Base-by-base conservation (phyloP, 192 early-diverging fungal species). In the Spinellus fusiger region DNA sequence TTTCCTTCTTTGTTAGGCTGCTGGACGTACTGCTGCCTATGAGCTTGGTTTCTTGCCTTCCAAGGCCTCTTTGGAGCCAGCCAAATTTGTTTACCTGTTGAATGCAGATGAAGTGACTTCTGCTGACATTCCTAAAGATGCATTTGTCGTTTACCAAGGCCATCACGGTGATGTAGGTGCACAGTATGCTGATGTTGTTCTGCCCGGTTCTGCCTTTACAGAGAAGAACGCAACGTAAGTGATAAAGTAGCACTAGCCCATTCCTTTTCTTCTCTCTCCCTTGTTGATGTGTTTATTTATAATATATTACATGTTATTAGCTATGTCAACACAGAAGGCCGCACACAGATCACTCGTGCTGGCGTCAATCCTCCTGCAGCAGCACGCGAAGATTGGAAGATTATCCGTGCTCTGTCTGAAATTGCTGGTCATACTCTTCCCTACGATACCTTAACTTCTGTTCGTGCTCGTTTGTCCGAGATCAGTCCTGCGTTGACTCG, bases 361-460 rank as follows among this genome's bases (percentile, higher is more conserved):
- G 92, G 95, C 10, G 95, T 98, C 20, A 82, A 85, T 38, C 87
- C 90, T 57, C 93, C 94, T 7, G 88, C 80, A 18, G 90, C 84
- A 32, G 90, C 96, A 8, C 93, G 96, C 54, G 95, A 97, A 62
- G 96, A 99, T 81, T 99, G 96, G 96, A 96, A 95, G 87, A 95
- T 99, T 56, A 80, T 99, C 47, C 92, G 96, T 40, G 96, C 96
- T 4, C 75, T 99, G 31, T 94, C 94, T 4, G 94, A 99, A 75
- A 78, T 93, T n/a, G 78, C 86, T 29, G 94, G 93, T 0, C 74
- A 84, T 15, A 73, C 89, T 5, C 77, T 99, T 29, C 88, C 93
- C 22, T 99, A 99, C 69, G 93, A 99, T 62, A 91, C 96, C 66
- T 69, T 93, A 10, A 59, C 74, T 3, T 76, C 86, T 23, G 77